phyloP scores from a whole-genome alignment of 2,329 filamentous ascomycete genomes.

The Malbranchea zuffiana region DNA sequence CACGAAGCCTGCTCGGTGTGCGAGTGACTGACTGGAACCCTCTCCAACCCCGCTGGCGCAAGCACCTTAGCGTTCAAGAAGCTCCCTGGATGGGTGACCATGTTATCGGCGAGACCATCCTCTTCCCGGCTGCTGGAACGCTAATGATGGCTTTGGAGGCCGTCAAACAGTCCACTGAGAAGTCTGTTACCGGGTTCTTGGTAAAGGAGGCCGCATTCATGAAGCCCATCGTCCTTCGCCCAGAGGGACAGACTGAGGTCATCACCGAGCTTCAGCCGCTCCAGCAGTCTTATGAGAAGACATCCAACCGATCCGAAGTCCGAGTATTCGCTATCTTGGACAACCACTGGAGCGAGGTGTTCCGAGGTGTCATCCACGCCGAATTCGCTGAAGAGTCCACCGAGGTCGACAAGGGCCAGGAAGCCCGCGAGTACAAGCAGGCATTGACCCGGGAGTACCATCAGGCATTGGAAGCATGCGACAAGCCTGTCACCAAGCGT shows the following conservation, averaged over 20 bases:
- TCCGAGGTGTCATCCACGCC: slow-evolving; percentile 7
- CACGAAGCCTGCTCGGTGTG: slow-evolving; percentile 8
- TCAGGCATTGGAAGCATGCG: slow-evolving; percentile 16
- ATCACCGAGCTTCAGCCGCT: slow-evolving; percentile 16
- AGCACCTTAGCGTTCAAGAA: slow-evolving; percentile 21
- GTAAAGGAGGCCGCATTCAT: slow-evolving; percentile 25
- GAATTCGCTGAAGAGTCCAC: slow-evolving; percentile 16
- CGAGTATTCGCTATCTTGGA: neutral
- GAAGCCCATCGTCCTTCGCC: slow-evolving; percentile 15
- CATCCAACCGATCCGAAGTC: neutral
- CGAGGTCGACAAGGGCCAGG: slow-evolving; percentile 3
- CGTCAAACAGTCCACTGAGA: slow-evolving; percentile 19
- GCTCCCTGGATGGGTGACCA: slow-evolving; percentile 25
- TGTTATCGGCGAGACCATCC: slow-evolving; percentile 15
- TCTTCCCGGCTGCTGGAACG: slow-evolving; percentile 12
- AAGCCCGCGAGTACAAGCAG: no score
- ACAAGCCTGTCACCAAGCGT: slow-evolving; percentile 18
- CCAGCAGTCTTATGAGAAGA: slow-evolving; percentile 17
- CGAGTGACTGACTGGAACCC: slow-evolving; percentile 22
- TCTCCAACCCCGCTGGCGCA: slow-evolving; percentile 13
- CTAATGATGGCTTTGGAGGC: slow-evolving; percentile 14
- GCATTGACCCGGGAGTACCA: no score
- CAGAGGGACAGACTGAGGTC: neutral
- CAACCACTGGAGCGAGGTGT: slow-evolving; percentile 19
- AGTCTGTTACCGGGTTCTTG: slow-evolving; percentile 22